These are phyloP conservation scores for Tanozyma kutaoensis DNA, from an alignment of 805 yeast genomes.

Conservation along the genomic window DNA sequence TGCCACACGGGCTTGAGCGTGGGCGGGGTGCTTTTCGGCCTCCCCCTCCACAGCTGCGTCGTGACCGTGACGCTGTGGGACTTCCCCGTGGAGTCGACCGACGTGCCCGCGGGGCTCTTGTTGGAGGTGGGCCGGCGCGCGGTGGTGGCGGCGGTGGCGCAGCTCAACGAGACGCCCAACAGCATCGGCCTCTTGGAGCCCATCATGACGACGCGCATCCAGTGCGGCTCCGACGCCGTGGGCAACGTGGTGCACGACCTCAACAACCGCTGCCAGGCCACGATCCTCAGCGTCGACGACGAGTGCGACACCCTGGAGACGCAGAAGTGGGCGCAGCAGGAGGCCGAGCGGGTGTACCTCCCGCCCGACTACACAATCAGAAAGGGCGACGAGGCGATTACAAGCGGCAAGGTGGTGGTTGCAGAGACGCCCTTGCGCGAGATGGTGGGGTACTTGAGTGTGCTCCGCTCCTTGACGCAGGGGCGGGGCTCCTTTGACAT, in stretches of 20 bases:
- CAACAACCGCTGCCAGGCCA: conserved; percentile 65
- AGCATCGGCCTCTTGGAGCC: conserved; percentile 68
- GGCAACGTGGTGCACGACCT: conserved; percentile 82
- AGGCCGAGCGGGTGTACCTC: conserved; percentile 50
- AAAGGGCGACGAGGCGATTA: conserved; percentile 7
- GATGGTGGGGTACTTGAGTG: conserved; percentile 80
- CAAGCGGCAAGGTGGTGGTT: conserved; percentile 41
- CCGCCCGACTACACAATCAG: conserved; percentile 66
- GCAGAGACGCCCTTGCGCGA: conserved; percentile 80
- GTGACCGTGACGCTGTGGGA: conserved; percentile 40
- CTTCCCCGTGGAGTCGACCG: conserved; percentile 37
- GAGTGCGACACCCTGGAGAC: conserved; percentile 27
- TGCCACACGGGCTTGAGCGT: conserved; percentile 46
- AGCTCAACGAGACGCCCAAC: conserved; percentile 2
- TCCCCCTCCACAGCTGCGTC: conserved; percentile 47
- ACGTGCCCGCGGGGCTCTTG: conserved; percentile 20
- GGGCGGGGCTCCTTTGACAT: conserved; percentile 80
- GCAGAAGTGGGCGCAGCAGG: conserved; percentile 34
- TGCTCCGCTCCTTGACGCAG: conserved; percentile 70
- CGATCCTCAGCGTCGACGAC: conserved; percentile 60
- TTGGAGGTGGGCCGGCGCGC: conserved; percentile 31
- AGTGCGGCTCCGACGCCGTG: conserved; percentile 54
- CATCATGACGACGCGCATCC: conserved; percentile 62
- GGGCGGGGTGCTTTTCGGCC: conserved; percentile 50
- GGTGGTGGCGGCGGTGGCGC: conserved; percentile 9